phyloP scores from a whole-genome alignment of 176 grass and related monocot species.

The Triticum urartu region DNA sequence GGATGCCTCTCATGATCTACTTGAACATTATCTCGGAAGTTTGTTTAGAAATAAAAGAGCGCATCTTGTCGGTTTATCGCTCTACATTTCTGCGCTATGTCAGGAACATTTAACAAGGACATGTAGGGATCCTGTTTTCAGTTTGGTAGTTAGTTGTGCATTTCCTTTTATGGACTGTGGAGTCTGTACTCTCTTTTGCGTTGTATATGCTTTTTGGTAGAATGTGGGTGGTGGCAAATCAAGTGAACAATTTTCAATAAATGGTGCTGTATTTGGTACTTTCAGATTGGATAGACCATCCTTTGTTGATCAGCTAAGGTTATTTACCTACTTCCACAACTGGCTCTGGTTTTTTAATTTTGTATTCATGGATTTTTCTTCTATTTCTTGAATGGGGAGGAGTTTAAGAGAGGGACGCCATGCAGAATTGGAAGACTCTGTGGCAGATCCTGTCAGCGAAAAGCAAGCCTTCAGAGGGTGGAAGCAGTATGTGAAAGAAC shows the following conservation, averaged over 20 bases:
- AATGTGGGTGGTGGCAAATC: not conserved
- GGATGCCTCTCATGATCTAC: not conserved
- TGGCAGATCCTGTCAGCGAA: not conserved
- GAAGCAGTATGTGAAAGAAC: slow-evolving; percentile 45
- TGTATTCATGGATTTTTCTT: not conserved
- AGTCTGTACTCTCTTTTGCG: not conserved
- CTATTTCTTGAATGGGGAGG: slow-evolving; percentile 37
- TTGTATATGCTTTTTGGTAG: not conserved
- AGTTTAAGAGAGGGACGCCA: not conserved
- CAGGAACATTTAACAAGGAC: not conserved
- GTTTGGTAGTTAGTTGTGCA: not conserved
- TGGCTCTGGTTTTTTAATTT: not conserved
- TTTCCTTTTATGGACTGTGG: not conserved
- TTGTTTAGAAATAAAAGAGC: not conserved
- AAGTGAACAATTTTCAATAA: not conserved
- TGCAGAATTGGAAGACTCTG: slow-evolving; percentile 22
- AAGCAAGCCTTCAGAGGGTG: slow-evolving; percentile 36
- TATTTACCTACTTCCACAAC: not conserved
- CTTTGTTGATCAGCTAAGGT: not conserved
- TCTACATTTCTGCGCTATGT: not conserved
- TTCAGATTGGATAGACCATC: not conserved
- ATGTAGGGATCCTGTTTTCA: not conserved
- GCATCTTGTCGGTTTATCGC: not conserved
- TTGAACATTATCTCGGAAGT: not conserved
- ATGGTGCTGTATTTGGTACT: not conserved